These are phyloP conservation scores for Apostasia shenzhenica DNA, from an alignment of 106 monocot genomes.

Conservation along the genomic window DNA sequence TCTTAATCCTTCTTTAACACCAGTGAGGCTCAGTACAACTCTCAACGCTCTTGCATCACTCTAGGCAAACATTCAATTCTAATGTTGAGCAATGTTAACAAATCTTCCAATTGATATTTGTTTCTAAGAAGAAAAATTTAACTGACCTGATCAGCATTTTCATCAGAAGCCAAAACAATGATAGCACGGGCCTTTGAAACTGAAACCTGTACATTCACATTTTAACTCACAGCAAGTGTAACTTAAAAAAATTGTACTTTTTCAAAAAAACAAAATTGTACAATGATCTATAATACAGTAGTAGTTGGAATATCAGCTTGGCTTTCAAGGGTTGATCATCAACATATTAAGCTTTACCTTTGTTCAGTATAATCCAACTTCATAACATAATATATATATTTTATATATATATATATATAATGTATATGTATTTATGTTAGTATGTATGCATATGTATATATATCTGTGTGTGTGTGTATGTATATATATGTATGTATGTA, in stretches of 20 bases:
- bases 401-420: no score
- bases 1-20: slow-evolving; percentile 87
- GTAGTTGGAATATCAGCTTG: no score
- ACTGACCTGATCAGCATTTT: slow-evolving; percentile 88
- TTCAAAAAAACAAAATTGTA: no score
- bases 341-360: no score
- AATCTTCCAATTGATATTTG: not conserved
- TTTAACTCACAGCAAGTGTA: not conserved
- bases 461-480: no score
- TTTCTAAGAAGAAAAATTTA: slow-evolving; percentile 7
- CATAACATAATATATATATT: no score
- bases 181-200: slow-evolving; percentile 94
- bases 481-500: no score
- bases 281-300: no score
- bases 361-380: no score
- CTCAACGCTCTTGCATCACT: slow-evolving; percentile 90
- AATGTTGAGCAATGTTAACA: not conserved
- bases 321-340: no score
- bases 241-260: not conserved
- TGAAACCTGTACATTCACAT: slow-evolving; percentile 56
- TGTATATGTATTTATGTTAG: no score
- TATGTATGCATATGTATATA: no score
- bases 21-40: slow-evolving; percentile 84
- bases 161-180: slow-evolving; percentile 88
- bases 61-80: slow-evolving; percentile 19